Conservation (phyloP, 768 basidiomycete species). For the Phlegmacium glaucopus region DNA sequence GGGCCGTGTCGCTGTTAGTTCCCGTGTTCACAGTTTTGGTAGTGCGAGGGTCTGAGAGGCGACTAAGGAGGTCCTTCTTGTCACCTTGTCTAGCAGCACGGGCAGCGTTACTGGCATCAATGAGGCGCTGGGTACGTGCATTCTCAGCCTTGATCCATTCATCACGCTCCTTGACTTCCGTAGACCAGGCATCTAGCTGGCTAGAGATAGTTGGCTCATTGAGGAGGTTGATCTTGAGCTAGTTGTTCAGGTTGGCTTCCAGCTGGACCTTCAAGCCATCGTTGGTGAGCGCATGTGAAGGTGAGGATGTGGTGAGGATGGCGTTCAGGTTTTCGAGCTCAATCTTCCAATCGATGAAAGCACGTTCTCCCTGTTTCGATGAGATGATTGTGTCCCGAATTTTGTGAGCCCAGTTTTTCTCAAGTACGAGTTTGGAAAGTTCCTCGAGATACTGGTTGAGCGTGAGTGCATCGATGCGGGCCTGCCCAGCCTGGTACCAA, state of each 20-base stretch:
- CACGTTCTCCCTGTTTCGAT: constrained; percentile 3
- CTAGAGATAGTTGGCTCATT: neutral
- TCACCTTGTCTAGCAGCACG: neutral
- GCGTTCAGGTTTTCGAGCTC: constrained; percentile 16
- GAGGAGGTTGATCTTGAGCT: constrained; percentile 2
- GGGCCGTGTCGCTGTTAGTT: neutral
- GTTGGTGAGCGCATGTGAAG: constrained; percentile 4
- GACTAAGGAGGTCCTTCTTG: neutral
- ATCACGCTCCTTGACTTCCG: neutral
- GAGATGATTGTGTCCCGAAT: constrained; percentile 3
- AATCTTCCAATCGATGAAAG: constrained; percentile 17
- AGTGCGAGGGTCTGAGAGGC: neutral
- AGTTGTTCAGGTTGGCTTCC: constrained; percentile 7
- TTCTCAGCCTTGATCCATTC: neutral
- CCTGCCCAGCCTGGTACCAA: constrained; percentile 13
- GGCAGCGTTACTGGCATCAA: too few relatives aligned
- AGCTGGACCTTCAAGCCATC: constrained; percentile 6
- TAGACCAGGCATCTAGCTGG: neutral
- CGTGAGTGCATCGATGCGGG: constrained; percentile 12
- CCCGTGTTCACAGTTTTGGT: neutral
- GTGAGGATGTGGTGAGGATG: constrained; percentile 7
- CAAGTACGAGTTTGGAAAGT: constrained; percentile 7
- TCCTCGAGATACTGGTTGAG: constrained; percentile 11
- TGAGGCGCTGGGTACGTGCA: too few relatives aligned
- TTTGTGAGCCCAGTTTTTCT: constrained; percentile 4